phyloP scores from a whole-genome alignment of 2,329 filamentous ascomycete species.

The Calonectria naviculata region DNA sequence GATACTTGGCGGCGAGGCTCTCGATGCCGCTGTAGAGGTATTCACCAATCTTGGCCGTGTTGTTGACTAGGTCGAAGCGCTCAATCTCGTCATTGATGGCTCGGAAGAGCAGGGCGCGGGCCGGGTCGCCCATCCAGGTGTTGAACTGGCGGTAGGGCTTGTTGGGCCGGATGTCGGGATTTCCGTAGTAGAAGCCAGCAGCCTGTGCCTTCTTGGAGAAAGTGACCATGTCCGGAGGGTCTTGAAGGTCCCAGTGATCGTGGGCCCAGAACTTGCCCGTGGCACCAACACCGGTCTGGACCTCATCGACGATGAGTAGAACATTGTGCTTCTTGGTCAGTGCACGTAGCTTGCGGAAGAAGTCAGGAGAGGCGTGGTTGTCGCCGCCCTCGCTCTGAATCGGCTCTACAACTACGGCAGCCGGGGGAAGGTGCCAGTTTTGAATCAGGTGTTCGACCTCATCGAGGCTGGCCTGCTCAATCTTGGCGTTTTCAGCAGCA shows the following conservation, averaged over 20 bases:
- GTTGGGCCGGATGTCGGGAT: slow-evolving; percentile 84
- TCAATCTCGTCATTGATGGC: slow-evolving; percentile 87
- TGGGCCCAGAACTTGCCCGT: slow-evolving; percentile 97
- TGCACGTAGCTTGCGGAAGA: slow-evolving; percentile 86
- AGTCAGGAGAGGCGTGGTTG: slow-evolving; percentile 89
- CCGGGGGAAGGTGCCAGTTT: slow-evolving; percentile 82
- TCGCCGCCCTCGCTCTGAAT: slow-evolving; percentile 95
- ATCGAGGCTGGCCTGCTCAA: slow-evolving; percentile 83
- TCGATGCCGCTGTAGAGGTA: slow-evolving; percentile 81
- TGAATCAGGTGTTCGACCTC: slow-evolving; percentile 87
- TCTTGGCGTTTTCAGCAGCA: slow-evolving; percentile 81
- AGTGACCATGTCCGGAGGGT: slow-evolving; percentile 92
- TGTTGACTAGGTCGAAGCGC: slow-evolving; percentile 78
- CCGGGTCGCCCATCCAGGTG: slow-evolving; percentile 96
- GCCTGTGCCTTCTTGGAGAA: slow-evolving; percentile 97
- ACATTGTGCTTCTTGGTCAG: slow-evolving; percentile 82
- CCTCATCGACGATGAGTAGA: slow-evolving; percentile 92
- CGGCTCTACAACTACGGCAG: slow-evolving; percentile 87
- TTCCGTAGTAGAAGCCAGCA: slow-evolving; percentile 90
- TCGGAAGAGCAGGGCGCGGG: slow-evolving; percentile 85
- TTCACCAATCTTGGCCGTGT: slow-evolving; percentile 81
- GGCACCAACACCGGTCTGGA: slow-evolving; percentile 92
- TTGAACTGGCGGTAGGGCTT: slow-evolving; percentile 97
- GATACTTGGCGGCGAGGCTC: slow-evolving; percentile 75
- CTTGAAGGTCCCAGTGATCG: slow-evolving; percentile 87